phyloP scores from a whole-genome alignment of 2,329 filamentous ascomycete genomes.

The Xylariaceae sp. region DNA sequence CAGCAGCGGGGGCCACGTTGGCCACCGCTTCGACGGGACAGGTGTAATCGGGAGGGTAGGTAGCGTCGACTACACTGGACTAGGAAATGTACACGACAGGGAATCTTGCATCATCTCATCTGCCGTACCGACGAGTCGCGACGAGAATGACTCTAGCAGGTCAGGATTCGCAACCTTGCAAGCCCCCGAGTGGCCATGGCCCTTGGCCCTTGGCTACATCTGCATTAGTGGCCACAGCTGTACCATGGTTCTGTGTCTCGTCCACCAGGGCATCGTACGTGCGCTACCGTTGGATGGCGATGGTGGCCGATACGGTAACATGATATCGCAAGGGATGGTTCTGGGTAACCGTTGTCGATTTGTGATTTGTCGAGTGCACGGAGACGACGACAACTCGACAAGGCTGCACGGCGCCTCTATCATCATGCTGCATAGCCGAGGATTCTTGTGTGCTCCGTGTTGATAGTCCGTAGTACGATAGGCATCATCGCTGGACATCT shows the following conservation, averaged over 20 bases:
- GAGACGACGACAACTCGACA: background rate
- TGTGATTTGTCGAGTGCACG: background rate
- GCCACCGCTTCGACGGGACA: no score
- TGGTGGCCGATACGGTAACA: background rate
- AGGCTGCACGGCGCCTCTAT: background rate
- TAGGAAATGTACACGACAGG: background rate
- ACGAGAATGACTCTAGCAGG: background rate
- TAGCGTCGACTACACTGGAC: background rate
- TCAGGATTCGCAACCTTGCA: slow-evolving; percentile 10
- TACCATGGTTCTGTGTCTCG: background rate
- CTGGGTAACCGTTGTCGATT: background rate
- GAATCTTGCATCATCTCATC: slow-evolving; percentile 21
- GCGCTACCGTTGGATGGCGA: background rate
- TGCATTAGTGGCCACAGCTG: background rate
- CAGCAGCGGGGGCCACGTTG: no score
- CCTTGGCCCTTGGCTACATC: background rate
- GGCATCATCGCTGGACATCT: no score
- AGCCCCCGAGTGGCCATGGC: background rate
- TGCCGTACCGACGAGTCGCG: slow-evolving; percentile 15
- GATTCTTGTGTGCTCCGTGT: background rate
- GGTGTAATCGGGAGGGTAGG: background rate
- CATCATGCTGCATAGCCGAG: background rate
- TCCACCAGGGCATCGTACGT: background rate
- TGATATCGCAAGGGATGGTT: background rate
- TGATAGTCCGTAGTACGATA: no score